Base-by-base conservation (phyloP, 495 filamentous ascomycete species). In the Penicillium coffeae region DNA sequence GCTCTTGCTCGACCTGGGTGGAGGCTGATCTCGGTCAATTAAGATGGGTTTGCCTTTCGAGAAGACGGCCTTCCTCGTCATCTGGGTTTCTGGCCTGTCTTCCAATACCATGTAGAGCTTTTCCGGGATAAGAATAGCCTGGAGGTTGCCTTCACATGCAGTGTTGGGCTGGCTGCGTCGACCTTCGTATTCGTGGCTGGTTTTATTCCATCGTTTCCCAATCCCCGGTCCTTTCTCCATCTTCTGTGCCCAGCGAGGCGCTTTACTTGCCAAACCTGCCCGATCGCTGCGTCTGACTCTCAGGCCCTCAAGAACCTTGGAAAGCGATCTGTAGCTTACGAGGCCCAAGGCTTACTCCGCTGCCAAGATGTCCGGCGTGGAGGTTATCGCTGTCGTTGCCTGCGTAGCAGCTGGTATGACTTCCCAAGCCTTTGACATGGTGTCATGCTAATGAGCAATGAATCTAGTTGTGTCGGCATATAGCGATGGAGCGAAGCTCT, bases 401-500 rank as follows among this genome's bases (percentile, higher is more conserved):
- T 69, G 65, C 35, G 66, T 78, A 5, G 64, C 61, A 27, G 61
- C 72, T 18, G 45, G 61, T 64, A 56, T 13, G 42, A 38, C 15
- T 7, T 15, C 3, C 15, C 22, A 13, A 33, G 7, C 21, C 47
- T n/a, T n/a, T n/a, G n/a, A n/a, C n/a, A n/a, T 18, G 38, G 6
- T 12, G 13, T 10, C 13, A 41, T n/a, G 14, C 8, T 2, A 25
- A 7, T 41, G 25, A 4, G 25, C 25, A 21, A 25, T 21, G 0
- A 21, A 5, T 20, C 12, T 18, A 49, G 62, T 75, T 27, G 65
- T 74, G 21, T 71, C 67, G 35, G 66, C 72, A 32, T 77, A 75
- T 54, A 63, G 68, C 21, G 70, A 73, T 43, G 72, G 67, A 15
- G 48, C 60, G 14, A 52, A 68, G 3, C 54, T 76, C 18, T 56